Evolutionary conservation across 345 rosid genomes (phyloP).

Genomic region (Salix udensis): DNA sequence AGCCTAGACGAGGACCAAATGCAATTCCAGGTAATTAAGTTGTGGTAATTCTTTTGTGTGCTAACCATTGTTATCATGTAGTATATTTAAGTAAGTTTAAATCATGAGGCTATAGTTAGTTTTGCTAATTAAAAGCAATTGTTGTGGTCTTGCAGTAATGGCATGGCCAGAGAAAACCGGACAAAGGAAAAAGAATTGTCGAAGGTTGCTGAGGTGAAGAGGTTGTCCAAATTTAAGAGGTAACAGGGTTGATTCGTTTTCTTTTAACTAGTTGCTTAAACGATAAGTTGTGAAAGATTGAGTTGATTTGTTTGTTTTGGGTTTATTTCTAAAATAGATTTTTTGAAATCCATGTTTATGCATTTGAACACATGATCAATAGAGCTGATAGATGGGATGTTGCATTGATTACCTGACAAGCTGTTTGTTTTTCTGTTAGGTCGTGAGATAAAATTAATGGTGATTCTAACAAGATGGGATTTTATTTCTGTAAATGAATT

Average conservation of each 20-base stretch:
- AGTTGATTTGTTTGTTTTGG: no score
- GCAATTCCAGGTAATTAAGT: background rate
- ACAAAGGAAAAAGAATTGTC: background rate
- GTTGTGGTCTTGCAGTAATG: background rate
- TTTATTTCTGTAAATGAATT: background rate
- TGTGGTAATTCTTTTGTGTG: background rate
- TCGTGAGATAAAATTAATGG: background rate
- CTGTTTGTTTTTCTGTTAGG: background rate
- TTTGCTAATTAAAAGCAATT: background rate
- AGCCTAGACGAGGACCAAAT: background rate
- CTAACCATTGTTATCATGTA: background rate
- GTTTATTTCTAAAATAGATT: no score
- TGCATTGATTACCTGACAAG: background rate
- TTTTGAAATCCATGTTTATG: background rate
- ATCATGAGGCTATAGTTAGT: background rate
- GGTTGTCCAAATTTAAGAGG: background rate
- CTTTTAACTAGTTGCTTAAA: background rate
- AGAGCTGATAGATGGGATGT: background rate
- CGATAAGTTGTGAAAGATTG: no score
- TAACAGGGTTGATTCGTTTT: background rate
- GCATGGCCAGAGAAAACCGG: background rate
- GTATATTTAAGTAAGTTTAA: background rate
- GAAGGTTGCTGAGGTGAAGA: background rate
- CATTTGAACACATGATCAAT: background rate
- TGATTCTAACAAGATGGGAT: background rate